Evolutionary conservation across 2,329 filamentous ascomycete species (phyloP).

Genomic region (Ilyonectria robusta): DNA sequence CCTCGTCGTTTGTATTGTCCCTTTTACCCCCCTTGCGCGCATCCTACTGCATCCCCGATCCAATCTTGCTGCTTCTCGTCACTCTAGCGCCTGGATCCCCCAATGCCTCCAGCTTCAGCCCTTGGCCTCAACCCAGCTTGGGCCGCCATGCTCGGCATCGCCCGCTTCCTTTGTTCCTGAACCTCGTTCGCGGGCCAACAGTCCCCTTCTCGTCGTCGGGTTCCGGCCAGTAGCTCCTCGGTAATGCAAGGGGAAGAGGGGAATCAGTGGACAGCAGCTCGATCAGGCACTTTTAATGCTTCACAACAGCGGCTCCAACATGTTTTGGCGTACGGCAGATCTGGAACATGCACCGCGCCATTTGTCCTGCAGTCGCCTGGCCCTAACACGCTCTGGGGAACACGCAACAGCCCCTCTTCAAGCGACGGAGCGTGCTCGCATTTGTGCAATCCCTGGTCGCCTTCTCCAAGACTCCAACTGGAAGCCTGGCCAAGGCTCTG

Average conservation of each 20-base stretch:
- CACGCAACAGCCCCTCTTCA: slow-evolving; percentile 4
- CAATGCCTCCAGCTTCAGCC: slow-evolving; percentile 19
- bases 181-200: not conserved
- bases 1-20: slow-evolving; percentile 26
- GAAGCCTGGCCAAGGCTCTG: slow-evolving; percentile 29
- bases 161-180: slow-evolving; percentile 8
- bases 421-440: not conserved
- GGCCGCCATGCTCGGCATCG: slow-evolving; percentile 22
- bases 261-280: not conserved
- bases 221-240: not conserved
- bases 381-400: slow-evolving; percentile 17
- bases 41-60: slow-evolving; percentile 2
- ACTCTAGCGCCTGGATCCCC: slow-evolving; percentile 6
- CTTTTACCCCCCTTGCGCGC: slow-evolving; percentile 12
- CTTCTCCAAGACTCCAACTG: not conserved
- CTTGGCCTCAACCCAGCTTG: slow-evolving; percentile 33
- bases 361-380: slow-evolving; percentile 23
- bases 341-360: slow-evolving; percentile 20
- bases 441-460: not conserved
- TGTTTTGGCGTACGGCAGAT: not conserved
- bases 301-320: not conserved
- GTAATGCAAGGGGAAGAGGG: slow-evolving; percentile 1
- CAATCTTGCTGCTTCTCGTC: slow-evolving; percentile 10
- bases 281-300: too few relatives aligned
- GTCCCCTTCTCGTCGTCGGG: not conserved